Evolutionary conservation across 805 yeast species (phyloP).

Genomic region (Metschnikowia dekortorum): DNA sequence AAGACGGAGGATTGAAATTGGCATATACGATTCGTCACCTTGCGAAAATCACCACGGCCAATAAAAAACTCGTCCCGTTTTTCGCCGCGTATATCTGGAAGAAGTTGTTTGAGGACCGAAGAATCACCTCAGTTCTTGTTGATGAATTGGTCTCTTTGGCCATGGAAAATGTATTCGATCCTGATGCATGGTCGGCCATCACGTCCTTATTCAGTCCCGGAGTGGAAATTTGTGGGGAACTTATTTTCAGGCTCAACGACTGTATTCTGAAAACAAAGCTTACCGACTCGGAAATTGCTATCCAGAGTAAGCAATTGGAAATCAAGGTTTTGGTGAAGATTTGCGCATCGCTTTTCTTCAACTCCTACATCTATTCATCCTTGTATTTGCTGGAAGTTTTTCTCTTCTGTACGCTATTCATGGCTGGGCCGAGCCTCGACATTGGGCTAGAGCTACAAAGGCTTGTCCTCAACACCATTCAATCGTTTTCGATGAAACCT

Average conservation of each 20-base stretch:
- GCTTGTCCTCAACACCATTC: slow-evolving; percentile 61
- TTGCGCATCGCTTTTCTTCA: slow-evolving; percentile 64
- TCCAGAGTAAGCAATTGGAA: slow-evolving; percentile 60
- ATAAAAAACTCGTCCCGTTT: slow-evolving; percentile 45
- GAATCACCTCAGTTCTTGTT: slow-evolving; percentile 52
- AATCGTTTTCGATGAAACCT: slow-evolving; percentile 59
- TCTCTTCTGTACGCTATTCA: slow-evolving; percentile 59
- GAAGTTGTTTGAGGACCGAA: slow-evolving; percentile 55
- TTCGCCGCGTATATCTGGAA: slow-evolving; percentile 50
- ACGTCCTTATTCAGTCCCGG: slow-evolving; percentile 69
- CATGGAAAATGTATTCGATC: slow-evolving; percentile 73
- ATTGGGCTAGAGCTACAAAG: slow-evolving; percentile 60
- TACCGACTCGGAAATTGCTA: slow-evolving; percentile 34
- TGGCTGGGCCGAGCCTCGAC: slow-evolving; percentile 48
- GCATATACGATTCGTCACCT: slow-evolving; percentile 59
- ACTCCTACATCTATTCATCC: slow-evolving; percentile 56
- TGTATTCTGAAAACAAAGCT: slow-evolving; percentile 50
- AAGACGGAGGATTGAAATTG: slow-evolving; percentile 56
- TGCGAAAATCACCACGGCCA: slow-evolving; percentile 52
- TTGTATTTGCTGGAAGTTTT: slow-evolving; percentile 68
- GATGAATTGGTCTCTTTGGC: slow-evolving; percentile 74
- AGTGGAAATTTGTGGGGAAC: slow-evolving; percentile 63
- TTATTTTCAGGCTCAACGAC: slow-evolving; percentile 52
- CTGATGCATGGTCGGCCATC: slow-evolving; percentile 60
- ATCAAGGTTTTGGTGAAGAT: slow-evolving; percentile 63